Percentiles rank a stretch among this genome's conserved stretches.
Evolutionary conservation across 495 filamentous ascomycete species (phyloP).

Genomic region (Aspergillus taichungensis): DNA sequence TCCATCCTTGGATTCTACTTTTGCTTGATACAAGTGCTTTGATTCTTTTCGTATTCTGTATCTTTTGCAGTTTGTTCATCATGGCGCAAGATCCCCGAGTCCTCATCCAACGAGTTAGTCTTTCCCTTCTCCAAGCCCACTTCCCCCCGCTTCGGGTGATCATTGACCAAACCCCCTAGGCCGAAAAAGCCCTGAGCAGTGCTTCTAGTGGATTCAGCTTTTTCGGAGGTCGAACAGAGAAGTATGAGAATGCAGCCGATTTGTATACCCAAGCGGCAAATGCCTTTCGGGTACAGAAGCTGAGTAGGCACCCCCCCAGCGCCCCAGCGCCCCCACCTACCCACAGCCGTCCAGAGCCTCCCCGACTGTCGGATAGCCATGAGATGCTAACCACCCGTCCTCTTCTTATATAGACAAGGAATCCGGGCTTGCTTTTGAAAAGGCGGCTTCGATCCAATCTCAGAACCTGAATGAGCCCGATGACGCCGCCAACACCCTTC

Average conservation of each 20-base stretch:
- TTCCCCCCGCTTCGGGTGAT: conserved; percentile 17
- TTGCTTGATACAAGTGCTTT: too few species aligned
- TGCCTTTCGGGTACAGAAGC: conserved; percentile 65
- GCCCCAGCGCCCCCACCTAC: too few species aligned
- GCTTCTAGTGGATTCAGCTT: conserved; percentile 67
- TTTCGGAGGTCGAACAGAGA: conserved; percentile 72
- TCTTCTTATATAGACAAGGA: conserved; percentile 50
- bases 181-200: conserved; percentile 63
- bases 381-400: background rate
- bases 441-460: conserved; percentile 64
- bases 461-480: conserved; percentile 77
- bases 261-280: conserved; percentile 76
- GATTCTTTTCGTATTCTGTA: background rate
- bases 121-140: conserved; percentile 9
- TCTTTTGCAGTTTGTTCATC: conserved; percentile 7
- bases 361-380: background rate
- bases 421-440: conserved; percentile 72
- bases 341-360: too few species aligned
- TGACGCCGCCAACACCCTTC: conserved; percentile 73
- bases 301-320: conserved; percentile 39
- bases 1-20: too few species aligned
- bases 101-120: conserved; percentile 47
- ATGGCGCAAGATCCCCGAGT: conserved; percentile 48
- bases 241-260: conserved; percentile 75
- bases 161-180: conserved; percentile 43